A percentile compares a stretch with the other conserved stretches of the same genome.
Conservation (phyloP, 805 yeast genomes). For the Saturnispora sanitii region DNA sequence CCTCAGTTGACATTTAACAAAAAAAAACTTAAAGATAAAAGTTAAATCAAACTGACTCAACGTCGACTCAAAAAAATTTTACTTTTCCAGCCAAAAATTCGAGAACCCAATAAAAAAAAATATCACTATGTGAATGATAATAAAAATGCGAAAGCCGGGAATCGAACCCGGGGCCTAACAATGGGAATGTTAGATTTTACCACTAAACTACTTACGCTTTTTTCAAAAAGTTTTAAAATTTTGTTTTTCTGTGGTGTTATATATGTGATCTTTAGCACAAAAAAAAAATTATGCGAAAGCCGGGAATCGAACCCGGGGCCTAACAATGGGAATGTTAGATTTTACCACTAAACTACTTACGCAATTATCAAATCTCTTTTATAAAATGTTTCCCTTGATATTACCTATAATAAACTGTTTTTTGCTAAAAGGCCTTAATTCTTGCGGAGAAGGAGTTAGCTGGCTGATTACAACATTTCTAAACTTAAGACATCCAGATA, state of each 20-base stretch:
- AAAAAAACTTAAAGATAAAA: neutral
- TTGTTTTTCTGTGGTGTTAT: no score
- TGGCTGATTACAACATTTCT: no score
- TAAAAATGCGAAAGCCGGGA: slow-evolving; percentile 16
- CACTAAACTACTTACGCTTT: slow-evolving; percentile 17
- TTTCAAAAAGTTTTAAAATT: neutral
- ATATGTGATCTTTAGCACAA: no score
- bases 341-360: slow-evolving; percentile 18
- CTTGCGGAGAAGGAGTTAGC: no score
- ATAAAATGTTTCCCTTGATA: no score
- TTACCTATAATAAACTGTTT: neutral
- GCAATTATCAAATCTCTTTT: no score
- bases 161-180: slow-evolving; percentile 19
- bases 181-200: slow-evolving; percentile 18
- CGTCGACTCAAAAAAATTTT: neutral
- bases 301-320: slow-evolving; percentile 20
- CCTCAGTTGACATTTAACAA: slow-evolving; percentile 19
- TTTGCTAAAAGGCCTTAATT: no score
- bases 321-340: slow-evolving; percentile 17
- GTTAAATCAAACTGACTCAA: neutral
- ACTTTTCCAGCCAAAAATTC: neutral
- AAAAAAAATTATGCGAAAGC: slow-evolving; percentile 12
- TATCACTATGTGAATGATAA: slow-evolving; percentile 1
- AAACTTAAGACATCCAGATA: no score
- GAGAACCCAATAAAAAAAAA: neutral